Percentiles rank a stretch among this genome's conserved stretches.
These are phyloP conservation scores for Ustilago shanxiensis DNA, from an alignment of 1,284 basidiomycete genomes.

Conservation along the genomic window DNA sequence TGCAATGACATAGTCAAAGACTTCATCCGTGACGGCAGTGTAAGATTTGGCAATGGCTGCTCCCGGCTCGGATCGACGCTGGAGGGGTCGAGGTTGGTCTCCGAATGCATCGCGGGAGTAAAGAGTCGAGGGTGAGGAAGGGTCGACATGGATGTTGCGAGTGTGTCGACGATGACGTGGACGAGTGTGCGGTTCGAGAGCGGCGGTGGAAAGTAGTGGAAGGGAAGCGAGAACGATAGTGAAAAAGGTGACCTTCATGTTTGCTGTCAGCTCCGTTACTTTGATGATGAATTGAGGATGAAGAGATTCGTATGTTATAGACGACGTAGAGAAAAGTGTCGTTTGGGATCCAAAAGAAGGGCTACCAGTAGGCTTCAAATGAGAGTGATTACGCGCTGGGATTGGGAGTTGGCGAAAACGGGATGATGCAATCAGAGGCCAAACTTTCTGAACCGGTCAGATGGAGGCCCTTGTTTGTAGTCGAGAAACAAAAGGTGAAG, in stretches of 20 bases:
- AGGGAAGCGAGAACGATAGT: slow-evolving; percentile 34
- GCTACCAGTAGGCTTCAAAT: slow-evolving; percentile 29
- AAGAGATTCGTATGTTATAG: background rate
- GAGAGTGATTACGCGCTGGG: slow-evolving; percentile 6
- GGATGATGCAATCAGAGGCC: slow-evolving; percentile 34
- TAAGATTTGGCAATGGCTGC: slow-evolving; percentile 43
- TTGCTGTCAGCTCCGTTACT: background rate
- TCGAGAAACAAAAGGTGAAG: background rate
- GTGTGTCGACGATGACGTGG: slow-evolving; percentile 27
- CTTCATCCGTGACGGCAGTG: slow-evolving; percentile 27
- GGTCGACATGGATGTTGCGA: slow-evolving; percentile 19
- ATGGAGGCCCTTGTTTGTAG: slow-evolving; percentile 39
- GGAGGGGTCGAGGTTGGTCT: slow-evolving; percentile 14
- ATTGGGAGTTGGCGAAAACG: too few relatives aligned
- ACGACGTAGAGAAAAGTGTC: slow-evolving; percentile 4
- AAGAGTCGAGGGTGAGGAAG: slow-evolving; percentile 14
- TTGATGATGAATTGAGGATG: too few relatives aligned
- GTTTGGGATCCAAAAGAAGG: slow-evolving; percentile 22
- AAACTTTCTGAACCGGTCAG: slow-evolving; percentile 38
- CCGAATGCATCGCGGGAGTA: slow-evolving; percentile 19
- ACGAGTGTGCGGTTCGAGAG: slow-evolving; percentile 22
- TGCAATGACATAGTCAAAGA: slow-evolving; percentile 83
- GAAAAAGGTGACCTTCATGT: slow-evolving; percentile 42
- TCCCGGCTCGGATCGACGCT: slow-evolving; percentile 26
- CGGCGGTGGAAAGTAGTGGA: slow-evolving; percentile 36